These are phyloP conservation scores for Chara braunii DNA, from an alignment of 139 green algal species.

Conservation along the genomic window DNA sequence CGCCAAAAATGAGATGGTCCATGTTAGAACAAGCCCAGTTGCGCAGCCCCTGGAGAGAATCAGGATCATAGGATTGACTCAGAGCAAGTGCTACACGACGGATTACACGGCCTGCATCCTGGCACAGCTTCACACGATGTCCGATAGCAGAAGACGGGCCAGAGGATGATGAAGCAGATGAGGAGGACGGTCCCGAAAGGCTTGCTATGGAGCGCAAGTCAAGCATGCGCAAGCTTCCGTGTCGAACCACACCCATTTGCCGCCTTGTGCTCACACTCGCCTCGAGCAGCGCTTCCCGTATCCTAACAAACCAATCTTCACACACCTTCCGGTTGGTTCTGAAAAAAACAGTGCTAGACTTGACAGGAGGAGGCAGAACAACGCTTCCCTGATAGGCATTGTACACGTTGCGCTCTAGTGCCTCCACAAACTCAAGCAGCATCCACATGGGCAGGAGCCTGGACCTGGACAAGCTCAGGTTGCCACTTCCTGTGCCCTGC, in stretches of 20 bases:
- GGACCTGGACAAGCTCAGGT: too few species aligned
- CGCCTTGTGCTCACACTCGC: background rate
- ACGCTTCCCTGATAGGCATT: slow-evolving; percentile 28
- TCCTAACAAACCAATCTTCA: slow-evolving; percentile 38
- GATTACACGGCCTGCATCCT: slow-evolving; percentile 20
- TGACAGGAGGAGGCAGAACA: background rate
- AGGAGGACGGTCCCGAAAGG: background rate
- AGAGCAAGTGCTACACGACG: slow-evolving; percentile 24
- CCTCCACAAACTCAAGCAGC: slow-evolving; percentile 42
- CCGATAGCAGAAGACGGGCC: background rate
- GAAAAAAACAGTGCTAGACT: slow-evolving; percentile 22
- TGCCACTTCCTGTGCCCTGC: too few species aligned
- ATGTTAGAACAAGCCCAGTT: slow-evolving; percentile 5
- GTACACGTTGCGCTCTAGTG: slow-evolving; percentile 31
- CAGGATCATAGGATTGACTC: slow-evolving; percentile 1
- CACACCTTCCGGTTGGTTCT: slow-evolving; percentile 34
- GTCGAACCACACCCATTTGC: slow-evolving; percentile 3
- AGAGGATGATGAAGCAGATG: background rate
- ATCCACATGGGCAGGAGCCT: background rate
- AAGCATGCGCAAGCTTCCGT: slow-evolving; percentile 3
- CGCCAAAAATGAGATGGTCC: too few species aligned
- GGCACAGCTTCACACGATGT: background rate
- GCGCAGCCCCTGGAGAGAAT: slow-evolving; percentile 20
- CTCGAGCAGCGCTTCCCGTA: slow-evolving; percentile 18
- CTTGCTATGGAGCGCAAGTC: slow-evolving; percentile 3